Percentiles rank a stretch among this genome's conserved stretches.
Conservation (phyloP, 2,329 filamentous ascomycete species). For the Tolypocladium paradoxum region DNA sequence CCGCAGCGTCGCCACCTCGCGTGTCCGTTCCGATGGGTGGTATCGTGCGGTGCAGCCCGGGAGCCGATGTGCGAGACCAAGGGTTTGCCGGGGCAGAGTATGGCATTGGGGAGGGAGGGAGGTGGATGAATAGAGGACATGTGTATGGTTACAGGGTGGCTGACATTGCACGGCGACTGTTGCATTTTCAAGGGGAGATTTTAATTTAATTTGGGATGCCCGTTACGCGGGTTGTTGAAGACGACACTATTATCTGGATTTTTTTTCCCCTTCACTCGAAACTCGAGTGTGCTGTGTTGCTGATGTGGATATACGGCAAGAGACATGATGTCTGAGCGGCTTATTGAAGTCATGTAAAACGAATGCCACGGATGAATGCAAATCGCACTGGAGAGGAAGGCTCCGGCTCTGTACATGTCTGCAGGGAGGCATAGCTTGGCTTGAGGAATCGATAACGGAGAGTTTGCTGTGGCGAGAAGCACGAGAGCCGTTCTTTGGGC, state of each 20-base stretch:
- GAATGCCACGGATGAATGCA: too few relatives aligned
- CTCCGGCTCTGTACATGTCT: not conserved
- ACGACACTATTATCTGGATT: not conserved
- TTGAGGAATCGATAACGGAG: not conserved
- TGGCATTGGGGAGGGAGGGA: not conserved
- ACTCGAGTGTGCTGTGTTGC: not conserved
- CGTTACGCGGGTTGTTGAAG: not conserved
- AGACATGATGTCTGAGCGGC: not conserved
- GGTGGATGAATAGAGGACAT: not conserved
- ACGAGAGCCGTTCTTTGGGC: not conserved
- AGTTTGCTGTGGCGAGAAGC: not conserved
- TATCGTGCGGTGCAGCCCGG: not conserved
- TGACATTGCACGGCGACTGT: not conserved
- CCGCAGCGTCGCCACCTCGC: not conserved
- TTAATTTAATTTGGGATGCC: not conserved
- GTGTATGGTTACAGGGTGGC: not conserved
- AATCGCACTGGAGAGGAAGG: not conserved
- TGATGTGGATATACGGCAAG: too few relatives aligned
- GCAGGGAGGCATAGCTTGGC: not conserved
- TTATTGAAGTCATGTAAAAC: too few relatives aligned
- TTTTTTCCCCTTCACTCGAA: not conserved
- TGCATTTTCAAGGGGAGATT: not conserved
- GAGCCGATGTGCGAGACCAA: not conserved
- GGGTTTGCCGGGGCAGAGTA: not conserved
- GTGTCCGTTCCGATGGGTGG: not conserved